phyloP scores from a whole-genome alignment of 805 yeast genomes.

The Ogataea sp. region DNA sequence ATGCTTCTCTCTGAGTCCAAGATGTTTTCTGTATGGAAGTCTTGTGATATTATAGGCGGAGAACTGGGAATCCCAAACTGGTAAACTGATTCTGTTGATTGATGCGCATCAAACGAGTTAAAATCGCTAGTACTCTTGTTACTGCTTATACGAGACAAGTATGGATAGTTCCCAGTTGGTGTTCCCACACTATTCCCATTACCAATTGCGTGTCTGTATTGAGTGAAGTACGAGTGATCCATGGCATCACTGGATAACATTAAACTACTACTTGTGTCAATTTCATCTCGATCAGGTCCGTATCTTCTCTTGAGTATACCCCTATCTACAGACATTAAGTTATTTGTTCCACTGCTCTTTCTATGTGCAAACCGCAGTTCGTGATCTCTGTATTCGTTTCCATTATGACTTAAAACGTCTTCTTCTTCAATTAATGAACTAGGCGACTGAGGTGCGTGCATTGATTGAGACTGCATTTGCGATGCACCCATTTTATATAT shows the following conservation, averaged over 20 bases:
- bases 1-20: not conserved
- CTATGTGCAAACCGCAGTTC: not conserved
- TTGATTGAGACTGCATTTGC: no score
- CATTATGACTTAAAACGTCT: no score
- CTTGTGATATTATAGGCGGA: conserved; percentile 17
- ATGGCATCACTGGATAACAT: not conserved
- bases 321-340: not conserved
- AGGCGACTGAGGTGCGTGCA: no score
- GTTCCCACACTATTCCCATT: not conserved
- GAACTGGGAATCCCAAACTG: conserved; percentile 35
- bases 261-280: not conserved
- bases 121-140: conserved; percentile 8
- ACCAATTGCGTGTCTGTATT: not conserved
- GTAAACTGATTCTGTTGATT: conserved; percentile 8
- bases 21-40: not conserved
- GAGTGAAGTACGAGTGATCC: not conserved
- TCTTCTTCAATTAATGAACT: no score
- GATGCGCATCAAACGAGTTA: conserved; percentile 5
- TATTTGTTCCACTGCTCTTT: not conserved
- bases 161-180: no score
- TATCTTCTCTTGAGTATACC: not conserved
- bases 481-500: no score
- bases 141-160: conserved; percentile 6
- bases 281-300: not conserved
- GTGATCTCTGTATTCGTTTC: no score